A percentile compares a stretch with the other conserved stretches of the same genome.
These are phyloP conservation scores for Septoria petroselini DNA, from an alignment of 2,329 filamentous ascomycete species.

Conservation along the genomic window DNA sequence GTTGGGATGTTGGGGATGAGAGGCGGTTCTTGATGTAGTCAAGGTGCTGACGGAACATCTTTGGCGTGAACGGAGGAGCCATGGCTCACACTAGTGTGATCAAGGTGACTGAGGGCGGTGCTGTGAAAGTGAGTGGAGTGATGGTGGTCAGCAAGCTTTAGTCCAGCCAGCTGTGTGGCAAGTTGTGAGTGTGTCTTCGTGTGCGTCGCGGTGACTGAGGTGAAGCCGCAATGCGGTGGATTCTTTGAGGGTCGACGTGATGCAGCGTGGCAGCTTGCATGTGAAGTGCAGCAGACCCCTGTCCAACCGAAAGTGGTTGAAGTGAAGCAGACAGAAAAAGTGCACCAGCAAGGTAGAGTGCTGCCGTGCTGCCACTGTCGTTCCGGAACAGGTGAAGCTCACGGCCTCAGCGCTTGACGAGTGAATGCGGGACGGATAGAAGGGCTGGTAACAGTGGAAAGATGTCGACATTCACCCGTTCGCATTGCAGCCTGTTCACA, in stretches of 20 bases:
- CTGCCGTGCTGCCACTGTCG: neutral
- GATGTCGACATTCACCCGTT: slow-evolving; percentile 1
- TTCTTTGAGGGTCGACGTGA: too few relatives aligned
- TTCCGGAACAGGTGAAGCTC: neutral
- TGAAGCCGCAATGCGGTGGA: too few relatives aligned
- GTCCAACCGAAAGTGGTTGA: neutral
- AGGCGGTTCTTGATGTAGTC: slow-evolving; percentile 1
- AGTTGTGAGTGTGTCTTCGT: neutral
- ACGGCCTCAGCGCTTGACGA: neutral
- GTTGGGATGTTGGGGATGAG: neutral
- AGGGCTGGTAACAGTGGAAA: slow-evolving; percentile 1
- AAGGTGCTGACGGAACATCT: slow-evolving; percentile 3
- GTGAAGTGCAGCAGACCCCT: too few relatives aligned
- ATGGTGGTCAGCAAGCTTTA: neutral
- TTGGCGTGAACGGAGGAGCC: slow-evolving; percentile 1
- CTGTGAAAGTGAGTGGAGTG: neutral
- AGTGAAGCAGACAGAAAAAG: neutral
- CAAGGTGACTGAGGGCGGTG: too few relatives aligned
- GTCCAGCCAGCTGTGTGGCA: too few relatives aligned
- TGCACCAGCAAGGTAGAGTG: neutral
- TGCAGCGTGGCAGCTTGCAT: too few relatives aligned
- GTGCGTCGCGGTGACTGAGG: neutral
- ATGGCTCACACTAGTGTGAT: too few relatives aligned
- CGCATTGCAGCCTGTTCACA: slow-evolving; percentile 6
- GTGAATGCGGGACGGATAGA: neutral